Percentiles rank a stretch among this genome's conserved stretches.
Conservation (phyloP, 352 stramenopile genomes). For the Halophytophthora polymorphica region DNA sequence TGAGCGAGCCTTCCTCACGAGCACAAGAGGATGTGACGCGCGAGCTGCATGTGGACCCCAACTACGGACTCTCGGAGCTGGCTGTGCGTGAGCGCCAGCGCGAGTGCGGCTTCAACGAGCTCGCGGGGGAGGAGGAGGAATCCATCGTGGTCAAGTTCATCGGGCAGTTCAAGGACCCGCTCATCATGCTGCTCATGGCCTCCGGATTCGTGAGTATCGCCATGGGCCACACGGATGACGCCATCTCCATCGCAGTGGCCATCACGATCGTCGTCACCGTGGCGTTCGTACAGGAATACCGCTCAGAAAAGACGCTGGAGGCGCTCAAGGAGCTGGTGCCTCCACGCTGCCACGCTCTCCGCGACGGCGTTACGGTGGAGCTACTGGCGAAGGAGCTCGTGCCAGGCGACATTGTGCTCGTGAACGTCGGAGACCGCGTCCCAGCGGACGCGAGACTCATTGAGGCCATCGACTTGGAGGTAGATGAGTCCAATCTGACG, state of each 20-base stretch:
- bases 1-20: conserved; percentile 40
- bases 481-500: conserved; percentile 95
- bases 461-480: conserved; percentile 82
- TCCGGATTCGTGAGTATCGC: conserved; percentile 89
- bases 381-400: conserved; percentile 78
- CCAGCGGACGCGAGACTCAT: conserved; percentile 90
- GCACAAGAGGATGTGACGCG: conserved; percentile 56
- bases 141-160: conserved; percentile 91
- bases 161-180: conserved; percentile 95
- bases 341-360: conserved; percentile 62
- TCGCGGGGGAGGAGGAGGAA: conserved; percentile 71
- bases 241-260: conserved; percentile 93
- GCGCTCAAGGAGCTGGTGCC: conserved; percentile 80
- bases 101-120: conserved; percentile 70
- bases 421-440: conserved; percentile 92
- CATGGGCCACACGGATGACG: conserved; percentile 94
- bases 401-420: conserved; percentile 83
- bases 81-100: conserved; percentile 55
- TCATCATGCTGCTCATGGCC: conserved; percentile 95
- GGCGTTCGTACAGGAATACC: conserved; percentile 91
- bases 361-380: conserved; percentile 51
- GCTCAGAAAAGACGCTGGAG: conserved; percentile 84
- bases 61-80: conserved; percentile 56
- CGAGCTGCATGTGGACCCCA: conserved; percentile 63
- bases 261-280: conserved; percentile 97